These are phyloP conservation scores for Crassisporium funariophilum DNA, from an alignment of 768 basidiomycete species.

Conservation along the genomic window DNA sequence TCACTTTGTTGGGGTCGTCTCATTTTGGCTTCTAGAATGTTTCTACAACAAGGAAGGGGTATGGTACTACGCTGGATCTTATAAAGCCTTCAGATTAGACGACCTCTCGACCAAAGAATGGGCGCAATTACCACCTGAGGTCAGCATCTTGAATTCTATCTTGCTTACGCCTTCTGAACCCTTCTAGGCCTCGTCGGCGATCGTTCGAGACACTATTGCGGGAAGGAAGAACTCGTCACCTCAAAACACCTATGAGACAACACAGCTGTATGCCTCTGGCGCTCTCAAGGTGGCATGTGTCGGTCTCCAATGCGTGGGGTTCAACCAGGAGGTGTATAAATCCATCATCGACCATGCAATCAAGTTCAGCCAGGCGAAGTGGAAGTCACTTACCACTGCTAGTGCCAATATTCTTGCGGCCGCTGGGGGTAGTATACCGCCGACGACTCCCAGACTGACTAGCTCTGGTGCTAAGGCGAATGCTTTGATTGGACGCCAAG, in stretches of 20 bases:
- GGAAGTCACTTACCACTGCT: constrained; percentile 28
- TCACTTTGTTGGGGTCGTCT: background rate
- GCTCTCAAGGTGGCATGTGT: constrained; percentile 75
- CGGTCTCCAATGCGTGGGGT: constrained; percentile 75
- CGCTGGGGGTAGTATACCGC: constrained; percentile 2
- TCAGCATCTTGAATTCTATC: too few relatives aligned
- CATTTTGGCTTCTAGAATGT: constrained; percentile 51
- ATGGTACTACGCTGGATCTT: constrained; percentile 86
- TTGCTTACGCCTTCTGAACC: too few relatives aligned
- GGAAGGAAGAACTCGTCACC: constrained; percentile 77
- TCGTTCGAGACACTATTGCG: constrained; percentile 72
- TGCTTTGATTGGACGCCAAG: background rate
- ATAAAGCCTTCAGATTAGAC: constrained; percentile 65
- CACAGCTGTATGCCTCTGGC: constrained; percentile 71
- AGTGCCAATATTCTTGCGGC: constrained; percentile 9
- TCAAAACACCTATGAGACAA: constrained; percentile 74
- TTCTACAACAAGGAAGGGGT: constrained; percentile 80
- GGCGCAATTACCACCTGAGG: constrained; percentile 66
- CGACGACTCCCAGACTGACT: background rate
- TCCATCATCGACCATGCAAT: constrained; percentile 66
- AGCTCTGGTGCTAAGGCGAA: background rate
- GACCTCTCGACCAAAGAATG: constrained; percentile 71
- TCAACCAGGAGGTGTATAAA: constrained; percentile 67
- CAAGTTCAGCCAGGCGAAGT: constrained; percentile 44
- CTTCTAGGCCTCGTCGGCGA: constrained; percentile 58